phyloP scores from a whole-genome alignment of 192 early-diverging fungal genomes.

The Helicostylum pulchrum region DNA sequence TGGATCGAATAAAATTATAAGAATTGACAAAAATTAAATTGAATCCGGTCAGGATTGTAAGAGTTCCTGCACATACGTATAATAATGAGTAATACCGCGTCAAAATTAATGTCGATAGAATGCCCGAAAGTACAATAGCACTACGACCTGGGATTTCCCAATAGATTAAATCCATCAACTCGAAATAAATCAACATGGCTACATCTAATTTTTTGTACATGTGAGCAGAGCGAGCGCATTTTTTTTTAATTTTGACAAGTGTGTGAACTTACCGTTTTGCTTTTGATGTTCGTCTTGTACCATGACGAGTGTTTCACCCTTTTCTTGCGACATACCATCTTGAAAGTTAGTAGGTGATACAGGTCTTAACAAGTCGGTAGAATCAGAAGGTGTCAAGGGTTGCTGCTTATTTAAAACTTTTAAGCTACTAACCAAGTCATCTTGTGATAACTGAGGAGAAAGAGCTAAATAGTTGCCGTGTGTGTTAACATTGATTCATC shows the following conservation, averaged over 20 bases:
- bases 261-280: background rate
- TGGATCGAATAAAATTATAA: slow-evolving; percentile 14
- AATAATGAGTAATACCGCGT: slow-evolving; percentile 33
- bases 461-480: background rate
- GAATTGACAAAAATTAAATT: slow-evolving; percentile 37
- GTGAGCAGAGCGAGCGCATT: background rate
- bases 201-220: slow-evolving; percentile 2
- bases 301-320: too few relatives aligned
- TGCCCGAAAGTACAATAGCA: slow-evolving; percentile 10
- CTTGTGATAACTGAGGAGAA: slow-evolving; percentile 12
- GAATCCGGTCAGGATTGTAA: slow-evolving; percentile 29
- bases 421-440: slow-evolving; percentile 4
- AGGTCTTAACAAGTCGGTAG: too few relatives aligned
- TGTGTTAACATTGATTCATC: too few relatives aligned
- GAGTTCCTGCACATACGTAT: slow-evolving; percentile 17
- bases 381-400: too few relatives aligned
- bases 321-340: too few relatives aligned
- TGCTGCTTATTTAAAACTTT: background rate
- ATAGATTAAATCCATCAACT: slow-evolving; percentile 17
- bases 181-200: background rate
- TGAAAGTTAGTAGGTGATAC: too few relatives aligned
- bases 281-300: background rate
- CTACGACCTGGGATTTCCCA: slow-evolving; percentile 33
- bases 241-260: too few relatives aligned
- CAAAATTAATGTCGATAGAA: slow-evolving; percentile 21